These are phyloP conservation scores for Penicillium salamii DNA, from an alignment of 495 filamentous ascomycete species.

Conservation along the genomic window DNA sequence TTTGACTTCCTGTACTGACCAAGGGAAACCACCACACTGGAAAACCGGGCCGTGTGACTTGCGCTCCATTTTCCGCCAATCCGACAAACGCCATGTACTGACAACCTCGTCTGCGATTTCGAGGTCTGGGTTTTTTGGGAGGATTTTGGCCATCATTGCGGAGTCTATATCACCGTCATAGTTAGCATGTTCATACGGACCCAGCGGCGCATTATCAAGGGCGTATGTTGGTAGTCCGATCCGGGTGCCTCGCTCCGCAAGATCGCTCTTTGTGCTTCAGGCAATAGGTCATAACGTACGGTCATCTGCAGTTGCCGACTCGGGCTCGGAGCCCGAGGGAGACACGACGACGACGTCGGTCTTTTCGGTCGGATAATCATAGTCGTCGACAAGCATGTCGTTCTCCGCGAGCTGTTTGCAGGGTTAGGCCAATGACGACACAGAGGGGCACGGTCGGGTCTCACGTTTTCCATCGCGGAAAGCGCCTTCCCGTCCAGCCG, in stretches of 20 bases:
- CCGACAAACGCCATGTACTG: slow-evolving; percentile 81
- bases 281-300: slow-evolving; percentile 49
- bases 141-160: slow-evolving; percentile 76
- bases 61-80: slow-evolving; percentile 69
- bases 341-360: slow-evolving; percentile 83
- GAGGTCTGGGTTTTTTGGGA: slow-evolving; percentile 70
- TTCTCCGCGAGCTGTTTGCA: slow-evolving; percentile 39
- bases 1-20: slow-evolving; percentile 51
- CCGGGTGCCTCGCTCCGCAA: not conserved
- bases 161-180: slow-evolving; percentile 53
- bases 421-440: slow-evolving; percentile 30
- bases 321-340: slow-evolving; percentile 57
- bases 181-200: too few species aligned
- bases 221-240: too few species aligned
- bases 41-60: slow-evolving; percentile 88
- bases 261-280: not conserved
- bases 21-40: slow-evolving; percentile 81
- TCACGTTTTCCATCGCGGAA: slow-evolving; percentile 50
- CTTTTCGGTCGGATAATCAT: slow-evolving; percentile 73
- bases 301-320: slow-evolving; percentile 64
- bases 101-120: slow-evolving; percentile 67
- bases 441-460: slow-evolving; percentile 25
- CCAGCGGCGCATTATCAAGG: too few species aligned
- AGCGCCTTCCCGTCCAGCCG: slow-evolving; percentile 27
- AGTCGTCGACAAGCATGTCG: slow-evolving; percentile 71